Evolutionary conservation across 2,329 filamentous ascomycete genomes (phyloP).

Genomic region (Cercospora sp.): DNA sequence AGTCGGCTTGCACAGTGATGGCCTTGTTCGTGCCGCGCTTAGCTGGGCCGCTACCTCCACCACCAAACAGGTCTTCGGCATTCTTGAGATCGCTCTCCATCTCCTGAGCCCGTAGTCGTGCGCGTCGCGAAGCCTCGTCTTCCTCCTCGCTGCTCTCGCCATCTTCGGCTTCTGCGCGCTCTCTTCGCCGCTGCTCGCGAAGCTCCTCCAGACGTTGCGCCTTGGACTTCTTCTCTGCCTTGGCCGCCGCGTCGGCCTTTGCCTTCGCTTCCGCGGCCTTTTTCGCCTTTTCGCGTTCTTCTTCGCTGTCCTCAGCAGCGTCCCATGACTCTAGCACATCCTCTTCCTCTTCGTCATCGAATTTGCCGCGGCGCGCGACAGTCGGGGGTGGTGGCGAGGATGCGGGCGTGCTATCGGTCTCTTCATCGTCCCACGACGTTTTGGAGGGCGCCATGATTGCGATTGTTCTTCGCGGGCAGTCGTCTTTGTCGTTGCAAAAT

Average conservation of each 20-base stretch:
- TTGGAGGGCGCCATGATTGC: slow-evolving; percentile 41
- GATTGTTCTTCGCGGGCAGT: slow-evolving; percentile 27
- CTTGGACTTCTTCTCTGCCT: slow-evolving; percentile 88
- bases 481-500: slow-evolving; percentile 8
- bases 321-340: slow-evolving; percentile 97
- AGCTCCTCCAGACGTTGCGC: slow-evolving; percentile 81
- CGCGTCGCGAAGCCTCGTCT: slow-evolving; percentile 69
- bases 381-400: slow-evolving; percentile 51
- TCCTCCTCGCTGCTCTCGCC: slow-evolving; percentile 64
- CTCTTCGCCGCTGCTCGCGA: slow-evolving; percentile 60
- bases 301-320: slow-evolving; percentile 93
- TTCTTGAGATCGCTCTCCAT: slow-evolving; percentile 86
- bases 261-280: slow-evolving; percentile 84
- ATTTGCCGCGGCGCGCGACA: slow-evolving; percentile 62
- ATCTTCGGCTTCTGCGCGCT: slow-evolving; percentile 58
- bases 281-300: slow-evolving; percentile 90
- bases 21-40: slow-evolving; percentile 68
- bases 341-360: slow-evolving; percentile 88
- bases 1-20: slow-evolving; percentile 65
- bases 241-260: slow-evolving; percentile 84
- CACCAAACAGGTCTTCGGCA: slow-evolving; percentile 86
- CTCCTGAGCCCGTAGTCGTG: slow-evolving; percentile 75
- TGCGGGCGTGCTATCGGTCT: slow-evolving; percentile 55
- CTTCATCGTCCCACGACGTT: slow-evolving; percentile 51
- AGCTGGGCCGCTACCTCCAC: slow-evolving; percentile 68